These are phyloP conservation scores for Pseudoneurospora amorphoporcata DNA, from an alignment of 495 filamentous ascomycete genomes.

Conservation along the genomic window DNA sequence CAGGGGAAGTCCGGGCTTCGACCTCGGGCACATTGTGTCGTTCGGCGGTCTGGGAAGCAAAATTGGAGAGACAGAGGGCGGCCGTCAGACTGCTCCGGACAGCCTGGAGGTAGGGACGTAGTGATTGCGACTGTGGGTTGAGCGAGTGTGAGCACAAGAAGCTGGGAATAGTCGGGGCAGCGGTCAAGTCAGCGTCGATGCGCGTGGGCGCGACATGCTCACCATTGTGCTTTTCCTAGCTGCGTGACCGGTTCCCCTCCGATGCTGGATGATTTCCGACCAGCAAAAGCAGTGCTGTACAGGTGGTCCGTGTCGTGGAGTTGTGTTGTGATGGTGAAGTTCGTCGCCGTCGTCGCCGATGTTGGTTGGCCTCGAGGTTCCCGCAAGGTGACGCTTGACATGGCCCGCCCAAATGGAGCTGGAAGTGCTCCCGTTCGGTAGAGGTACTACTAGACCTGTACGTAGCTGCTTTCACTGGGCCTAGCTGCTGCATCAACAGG, in stretches of 20 bases:
- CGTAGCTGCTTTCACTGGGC: background rate
- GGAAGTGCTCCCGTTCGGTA: background rate
- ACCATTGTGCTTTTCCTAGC: conserved; percentile 13
- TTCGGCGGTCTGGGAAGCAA: conserved; percentile 91
- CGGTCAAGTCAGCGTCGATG: background rate
- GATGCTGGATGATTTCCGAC: background rate
- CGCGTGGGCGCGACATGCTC: background rate
- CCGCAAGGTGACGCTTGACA: background rate
- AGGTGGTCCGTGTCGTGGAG: background rate
- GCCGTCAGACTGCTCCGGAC: conserved; percentile 90
- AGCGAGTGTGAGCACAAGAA: background rate
- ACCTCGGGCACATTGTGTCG: conserved; percentile 97
- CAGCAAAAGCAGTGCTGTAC: background rate
- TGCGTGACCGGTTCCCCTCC: background rate
- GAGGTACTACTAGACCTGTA: background rate
- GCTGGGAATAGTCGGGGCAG: background rate
- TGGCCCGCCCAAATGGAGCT: background rate
- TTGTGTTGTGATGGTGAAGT: background rate
- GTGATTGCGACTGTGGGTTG: conserved; percentile 74
- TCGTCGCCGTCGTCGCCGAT: background rate
- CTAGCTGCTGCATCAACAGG: background rate
- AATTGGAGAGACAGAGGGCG: conserved; percentile 91
- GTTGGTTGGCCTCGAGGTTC: background rate
- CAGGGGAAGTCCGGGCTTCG: conserved; percentile 82
- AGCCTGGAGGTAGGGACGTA: conserved; percentile 94